Evolutionary conservation across 2,329 filamentous ascomycete species (phyloP).

Genomic region (Huntiella savannae): DNA sequence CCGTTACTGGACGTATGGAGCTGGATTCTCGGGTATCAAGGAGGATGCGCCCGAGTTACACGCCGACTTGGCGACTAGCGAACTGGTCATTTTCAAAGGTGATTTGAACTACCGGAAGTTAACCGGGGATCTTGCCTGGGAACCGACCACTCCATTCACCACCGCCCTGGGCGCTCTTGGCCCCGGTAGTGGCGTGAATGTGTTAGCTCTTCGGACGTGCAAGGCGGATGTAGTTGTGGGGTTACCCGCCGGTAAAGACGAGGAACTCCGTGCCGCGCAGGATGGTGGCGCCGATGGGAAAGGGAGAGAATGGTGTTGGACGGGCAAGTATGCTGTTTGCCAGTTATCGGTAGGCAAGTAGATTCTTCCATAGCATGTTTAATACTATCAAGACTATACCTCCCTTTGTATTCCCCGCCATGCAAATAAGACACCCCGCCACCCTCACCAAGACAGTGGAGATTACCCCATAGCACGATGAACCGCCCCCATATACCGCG

Average conservation of each 20-base stretch:
- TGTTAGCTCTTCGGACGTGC: constrained; percentile 77
- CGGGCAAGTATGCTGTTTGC: constrained; percentile 90
- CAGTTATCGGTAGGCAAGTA: constrained; percentile 37
- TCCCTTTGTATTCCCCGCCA: too few relatives aligned
- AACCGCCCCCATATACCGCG: too few relatives aligned
- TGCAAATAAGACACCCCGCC: too few relatives aligned
- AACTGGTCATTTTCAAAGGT: constrained; percentile 91
- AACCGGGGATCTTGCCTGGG: constrained; percentile 70
- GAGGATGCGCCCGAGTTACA: constrained; percentile 45
- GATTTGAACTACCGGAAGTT: constrained; percentile 94
- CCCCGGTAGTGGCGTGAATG: constrained; percentile 59
- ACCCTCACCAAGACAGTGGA: too few relatives aligned
- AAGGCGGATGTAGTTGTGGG: constrained; percentile 94
- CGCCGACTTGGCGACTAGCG: constrained; percentile 61
- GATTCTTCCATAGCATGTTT: not conserved
- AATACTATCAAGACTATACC: not conserved
- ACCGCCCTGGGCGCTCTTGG: constrained; percentile 76
- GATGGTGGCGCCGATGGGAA: constrained; percentile 52
- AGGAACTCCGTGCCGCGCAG: constrained; percentile 49
- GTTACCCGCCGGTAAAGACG: constrained; percentile 63
- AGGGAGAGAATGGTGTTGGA: constrained; percentile 80
- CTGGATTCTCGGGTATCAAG: constrained; percentile 78
- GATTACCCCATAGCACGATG: too few relatives aligned
- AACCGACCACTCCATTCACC: constrained; percentile 68
- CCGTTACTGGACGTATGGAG: constrained; percentile 74